Evolutionary conservation across 305 asterid genomes (phyloP), one percentile per base, ranked within the genome.

Genomic region (Rubia peregrina): DNA sequence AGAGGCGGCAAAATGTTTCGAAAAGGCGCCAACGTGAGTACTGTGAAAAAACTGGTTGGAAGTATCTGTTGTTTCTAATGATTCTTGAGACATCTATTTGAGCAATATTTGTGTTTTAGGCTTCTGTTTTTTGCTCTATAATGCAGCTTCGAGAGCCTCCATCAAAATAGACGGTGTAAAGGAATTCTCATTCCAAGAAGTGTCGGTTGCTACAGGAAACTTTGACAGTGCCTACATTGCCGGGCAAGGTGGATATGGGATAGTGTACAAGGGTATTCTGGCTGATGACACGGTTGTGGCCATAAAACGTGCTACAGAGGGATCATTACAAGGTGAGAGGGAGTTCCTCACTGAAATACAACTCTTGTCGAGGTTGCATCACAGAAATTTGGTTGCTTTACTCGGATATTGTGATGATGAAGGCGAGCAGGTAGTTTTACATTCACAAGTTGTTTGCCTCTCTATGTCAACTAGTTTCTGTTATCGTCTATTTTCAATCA

Each of bases 221-320:
- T 95, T 95, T 69, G 61, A 80, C 55, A 46, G 43, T 85, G 75
- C 87, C 19, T 88, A 88, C 17, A 74, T 83, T 61, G 90, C 90
- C 48, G 99, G 99, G 64, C 84, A 87, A 77, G 99, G 99, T 75
- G 99, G 99, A 40, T 95, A 92, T 46, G 99, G 99, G 24, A 87
- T 82, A 74, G 99, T 95, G 46, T 89, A 92, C 62, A 83, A 82
- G 84, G 98, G 99, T 71, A 80, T 81, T 81, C 87, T 95, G 36
- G 81, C 88, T 43, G 88, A 90, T 80, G 95, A 96, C 67, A 85
- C 89, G 9, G 74, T 83, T 46, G 99, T 95, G 67, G 99, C 99
- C 71, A 79, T 95, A 79, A 95, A 95, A 73, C 98, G 96, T 24
- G 97, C 99, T 60, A 87, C 79, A 73, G 95, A 87, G 85, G 98